Conservation (phyloP, 345 rosid genomes). For the Litchi chinensis region DNA sequence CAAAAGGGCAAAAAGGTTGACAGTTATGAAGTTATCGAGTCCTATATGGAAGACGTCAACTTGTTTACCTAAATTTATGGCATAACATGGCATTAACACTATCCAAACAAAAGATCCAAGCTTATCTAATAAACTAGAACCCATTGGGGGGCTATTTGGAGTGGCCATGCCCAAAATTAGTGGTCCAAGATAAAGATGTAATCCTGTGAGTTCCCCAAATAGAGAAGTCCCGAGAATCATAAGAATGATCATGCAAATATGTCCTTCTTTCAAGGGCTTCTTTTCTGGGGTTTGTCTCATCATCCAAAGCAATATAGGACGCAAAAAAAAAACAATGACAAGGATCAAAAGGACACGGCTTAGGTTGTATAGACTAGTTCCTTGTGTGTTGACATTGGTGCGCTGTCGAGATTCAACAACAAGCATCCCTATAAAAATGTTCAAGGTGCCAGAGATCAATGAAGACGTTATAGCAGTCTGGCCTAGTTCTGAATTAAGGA, state of each 20-base stretch:
- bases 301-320: constrained; percentile 50
- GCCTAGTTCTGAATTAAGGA: constrained; percentile 51
- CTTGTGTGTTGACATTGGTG: no score
- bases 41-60: neutral
- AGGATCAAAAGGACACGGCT: neutral
- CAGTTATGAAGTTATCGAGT: neutral
- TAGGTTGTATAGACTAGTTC: neutral
- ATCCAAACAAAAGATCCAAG: neutral
- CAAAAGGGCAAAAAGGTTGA: neutral
- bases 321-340: neutral
- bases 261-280: constrained; percentile 30
- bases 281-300: constrained; percentile 41
- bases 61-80: neutral
- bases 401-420: no score
- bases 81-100: neutral
- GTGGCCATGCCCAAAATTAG: neutral
- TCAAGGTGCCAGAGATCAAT: constrained; percentile 21
- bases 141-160: neutral
- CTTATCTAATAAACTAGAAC: neutral
- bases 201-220: constrained; percentile 28
- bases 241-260: constrained; percentile 25
- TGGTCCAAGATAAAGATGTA: constrained; percentile 12
- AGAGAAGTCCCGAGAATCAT: constrained; percentile 19
- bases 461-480: constrained; percentile 48
- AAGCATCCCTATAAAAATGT: neutral